Base-by-base conservation (phyloP, 192 early-diverging fungal genomes). In the Podila epigama region DNA sequence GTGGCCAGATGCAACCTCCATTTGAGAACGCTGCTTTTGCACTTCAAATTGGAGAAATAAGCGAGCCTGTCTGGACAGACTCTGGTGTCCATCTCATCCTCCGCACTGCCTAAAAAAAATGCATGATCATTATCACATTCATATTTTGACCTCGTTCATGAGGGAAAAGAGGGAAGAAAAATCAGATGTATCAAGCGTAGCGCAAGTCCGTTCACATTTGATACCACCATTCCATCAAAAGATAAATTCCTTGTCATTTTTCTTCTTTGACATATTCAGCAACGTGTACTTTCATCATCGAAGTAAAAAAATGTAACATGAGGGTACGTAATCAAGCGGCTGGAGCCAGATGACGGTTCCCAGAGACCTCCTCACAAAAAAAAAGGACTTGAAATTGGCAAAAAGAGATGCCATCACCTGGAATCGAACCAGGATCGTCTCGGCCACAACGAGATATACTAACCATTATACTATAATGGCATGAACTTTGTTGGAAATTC, bases 41-140 rank as follows among this genome's bases (percentile, higher is more conserved):
- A 1, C 82, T 99, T 0, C 41, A 92, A 66, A 90, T 97, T 11
- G 95, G 94, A 12, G 88, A 97, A 79, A 79, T 97, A 35, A 92
- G 90, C 68, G 70, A 86, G 50, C 91, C 90, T 22, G 86, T 99
- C 22, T 92, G 90, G 84, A 90, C 92, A 31, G 96, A 98, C 69
- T 94, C 91, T 69, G 97, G 97, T 28, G 87, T 97, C 16, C 97
- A 98, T 71, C 83, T 99, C 20, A 98, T 99, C 68, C 58, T 95
- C 67, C 86, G 97, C 70, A 97, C 94, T 18, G 92, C 84, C 8
- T 98, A 87, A 59, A 58, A 55, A 10, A 48, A 48, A 22, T 9
- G 5, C 16, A 18, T 4, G 5, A 48, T 48, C 16, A 39, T n/a
- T 44, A 5, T 18, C 16, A 18, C 20, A 15, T 44, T 18, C 41